Evolutionary conservation across 1,139 yeast genomes (phyloP).

Genomic region (Blastobotrys serpentis): DNA sequence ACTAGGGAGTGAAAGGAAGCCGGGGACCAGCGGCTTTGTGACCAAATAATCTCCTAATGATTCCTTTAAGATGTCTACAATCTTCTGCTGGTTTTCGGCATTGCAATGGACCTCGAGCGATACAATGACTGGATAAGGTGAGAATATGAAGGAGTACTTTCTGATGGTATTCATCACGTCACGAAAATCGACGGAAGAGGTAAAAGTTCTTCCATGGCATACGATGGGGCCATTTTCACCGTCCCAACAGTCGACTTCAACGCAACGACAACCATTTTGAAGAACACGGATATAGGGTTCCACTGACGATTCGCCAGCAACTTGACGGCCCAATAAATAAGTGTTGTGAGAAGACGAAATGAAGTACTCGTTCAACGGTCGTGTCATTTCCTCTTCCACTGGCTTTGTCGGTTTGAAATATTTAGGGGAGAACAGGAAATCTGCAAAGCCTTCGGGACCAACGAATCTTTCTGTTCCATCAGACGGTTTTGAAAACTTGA

Average conservation of each 20-base stretch:
- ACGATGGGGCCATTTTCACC: constrained; percentile 81
- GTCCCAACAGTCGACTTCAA: constrained; percentile 96
- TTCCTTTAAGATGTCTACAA: constrained; percentile 52
- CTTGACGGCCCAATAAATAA: constrained; percentile 81
- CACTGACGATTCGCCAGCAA: constrained; percentile 86
- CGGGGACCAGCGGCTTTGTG: constrained; percentile 41
- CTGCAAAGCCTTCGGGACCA: constrained; percentile 52
- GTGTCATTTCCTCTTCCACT: constrained; percentile 49
- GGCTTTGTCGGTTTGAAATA: constrained; percentile 39
- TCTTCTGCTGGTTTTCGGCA: constrained; percentile 57
- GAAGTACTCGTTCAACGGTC: constrained; percentile 80
- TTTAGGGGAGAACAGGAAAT: constrained; percentile 51
- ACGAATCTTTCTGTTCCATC: constrained; percentile 28
- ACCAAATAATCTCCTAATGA: constrained; percentile 62
- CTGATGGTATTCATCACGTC: constrained; percentile 72
- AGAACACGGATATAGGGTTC: constrained; percentile 89
- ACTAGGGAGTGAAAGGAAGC: constrained; percentile 53
- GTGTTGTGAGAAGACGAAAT: constrained; percentile 96
- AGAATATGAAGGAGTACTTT: constrained; percentile 79
- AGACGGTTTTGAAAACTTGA: constrained; percentile 51
- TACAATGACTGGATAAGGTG: constrained; percentile 83
- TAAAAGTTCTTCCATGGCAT: constrained; percentile 83
- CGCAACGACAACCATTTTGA: constrained; percentile 88
- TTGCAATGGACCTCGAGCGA: constrained; percentile 85
- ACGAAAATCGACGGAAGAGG: constrained; percentile 65